phyloP scores from a whole-genome alignment of 2,329 filamentous ascomycete genomes.

The Colletotrichum sp. region DNA sequence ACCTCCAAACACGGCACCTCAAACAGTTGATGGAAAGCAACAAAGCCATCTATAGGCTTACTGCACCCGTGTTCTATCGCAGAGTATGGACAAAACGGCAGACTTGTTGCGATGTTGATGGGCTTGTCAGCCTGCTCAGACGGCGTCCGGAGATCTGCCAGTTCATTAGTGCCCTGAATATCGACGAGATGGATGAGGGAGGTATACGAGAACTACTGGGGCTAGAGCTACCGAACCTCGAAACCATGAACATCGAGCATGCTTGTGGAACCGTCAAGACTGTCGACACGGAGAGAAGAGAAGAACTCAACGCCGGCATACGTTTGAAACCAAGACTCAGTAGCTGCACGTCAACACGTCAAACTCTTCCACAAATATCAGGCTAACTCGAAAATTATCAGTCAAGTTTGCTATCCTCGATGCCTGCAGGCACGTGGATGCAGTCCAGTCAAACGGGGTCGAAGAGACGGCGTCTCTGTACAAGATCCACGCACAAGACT shows the following conservation, averaged over 20 bases:
- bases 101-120: fast-evolving
- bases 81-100: fast-evolving
- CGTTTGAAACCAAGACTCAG: not conserved
- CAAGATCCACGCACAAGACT: not conserved
- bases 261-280: not conserved
- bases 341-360: not conserved
- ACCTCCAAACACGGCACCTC: not conserved
- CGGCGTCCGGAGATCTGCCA: not conserved
- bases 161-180: fast-evolving
- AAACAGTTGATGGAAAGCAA: not conserved
- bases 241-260: fast-evolving
- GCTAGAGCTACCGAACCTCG: fast-evolving
- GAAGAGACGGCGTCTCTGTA: not conserved
- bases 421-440: not conserved
- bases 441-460: not conserved
- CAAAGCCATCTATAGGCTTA: fast-evolving
- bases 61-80: not conserved
- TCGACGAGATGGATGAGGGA: not conserved
- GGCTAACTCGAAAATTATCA: not conserved
- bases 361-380: not conserved
- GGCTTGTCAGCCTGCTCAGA: not conserved
- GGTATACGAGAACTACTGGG: fast-evolving
- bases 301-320: not conserved
- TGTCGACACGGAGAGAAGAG: not conserved
- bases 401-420: not conserved